phyloP scores from a whole-genome alignment of 306 rosid species.

The Citrullus mucosospermus region DNA sequence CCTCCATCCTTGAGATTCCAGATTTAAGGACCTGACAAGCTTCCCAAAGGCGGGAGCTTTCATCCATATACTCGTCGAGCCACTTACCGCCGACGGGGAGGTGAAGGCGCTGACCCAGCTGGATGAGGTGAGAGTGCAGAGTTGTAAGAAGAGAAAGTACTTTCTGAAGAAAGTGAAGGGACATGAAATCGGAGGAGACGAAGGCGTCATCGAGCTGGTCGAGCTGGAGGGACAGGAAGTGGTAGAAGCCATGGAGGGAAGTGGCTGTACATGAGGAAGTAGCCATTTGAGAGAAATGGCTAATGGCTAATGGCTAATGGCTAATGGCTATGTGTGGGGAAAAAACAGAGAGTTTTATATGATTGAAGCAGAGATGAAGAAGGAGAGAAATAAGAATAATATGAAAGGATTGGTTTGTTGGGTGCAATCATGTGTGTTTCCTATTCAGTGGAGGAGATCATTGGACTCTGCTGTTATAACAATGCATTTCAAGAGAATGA shows the following conservation, averaged over 20 bases:
- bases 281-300: not conserved
- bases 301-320: no score
- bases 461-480: constrained; percentile 44
- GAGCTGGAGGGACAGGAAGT: constrained; percentile 46
- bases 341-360: not conserved
- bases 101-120: constrained; percentile 50
- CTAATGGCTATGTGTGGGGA: no score
- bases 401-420: constrained; percentile 41
- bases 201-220: constrained; percentile 40
- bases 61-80: constrained; percentile 92
- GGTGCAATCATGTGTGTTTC: constrained; percentile 79
- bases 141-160: constrained; percentile 56
- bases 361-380: constrained; percentile 7
- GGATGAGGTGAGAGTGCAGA: constrained; percentile 56
- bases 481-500: not conserved
- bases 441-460: constrained; percentile 63
- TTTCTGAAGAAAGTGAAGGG: constrained; percentile 55
- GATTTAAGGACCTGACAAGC: constrained; percentile 66
- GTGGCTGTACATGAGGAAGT: constrained; percentile 43
- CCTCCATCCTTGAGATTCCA: constrained; percentile 50
- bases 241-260: constrained; percentile 75
- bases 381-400: constrained; percentile 19
- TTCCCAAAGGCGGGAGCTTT: constrained; percentile 74
- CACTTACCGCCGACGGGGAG: constrained; percentile 77
- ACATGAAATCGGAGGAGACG: constrained; percentile 47